Base-by-base conservation (phyloP, 2,329 filamentous ascomycete genomes). In the Aspergillus ochraceoroseus region DNA sequence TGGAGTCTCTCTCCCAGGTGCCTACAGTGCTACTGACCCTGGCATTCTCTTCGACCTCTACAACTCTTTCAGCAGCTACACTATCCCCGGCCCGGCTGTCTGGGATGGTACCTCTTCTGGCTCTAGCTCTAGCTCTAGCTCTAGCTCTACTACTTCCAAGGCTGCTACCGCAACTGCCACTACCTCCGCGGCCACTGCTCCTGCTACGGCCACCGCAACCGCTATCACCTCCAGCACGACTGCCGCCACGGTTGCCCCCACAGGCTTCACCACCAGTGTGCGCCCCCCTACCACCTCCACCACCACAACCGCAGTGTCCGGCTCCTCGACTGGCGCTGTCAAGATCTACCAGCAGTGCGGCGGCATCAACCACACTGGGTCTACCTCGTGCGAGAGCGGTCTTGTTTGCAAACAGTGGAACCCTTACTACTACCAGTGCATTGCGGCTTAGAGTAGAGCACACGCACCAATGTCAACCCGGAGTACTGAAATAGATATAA, bases 341-440 rank as follows among this genome's bases (percentile, higher is more conserved):
- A 44, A 48, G 38, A 18, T 38, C 14, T 53, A 27, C 18, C n/a
- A 44, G 33, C 51, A 38, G 28, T 53, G 51, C 41, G 51, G 51
- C 32, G 51, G 51, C 6, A 17, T 47, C 7, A 41, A 38, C 44
- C 44, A 38, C 44, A 36, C 38, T 15, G 47, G 47, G 4, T n/a
- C 42, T 20, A 38, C 35, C 4, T 18, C 30, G 25, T 53, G 51
- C 13, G 51, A 44, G 12, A 19, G 19, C 8, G 49, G 49, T n/a
- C 38, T 49, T 7, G 32, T 35, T 17, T 53, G 51, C 49, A 45
- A 50, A 41, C 12, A 50, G 38, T 52, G 43, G 44, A 53, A 53
- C 49, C 43, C 44, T 22, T 53, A 45, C 47, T 53, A 53, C 44
- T 40, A 43, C 44, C 51, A 53, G 47, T 53, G 51, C 12, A 6